A percentile compares a stretch with the other conserved stretches of the same genome.
Evolutionary conservation across 1,284 basidiomycete species (phyloP).

Genomic region (Coniferiporia weirii): DNA sequence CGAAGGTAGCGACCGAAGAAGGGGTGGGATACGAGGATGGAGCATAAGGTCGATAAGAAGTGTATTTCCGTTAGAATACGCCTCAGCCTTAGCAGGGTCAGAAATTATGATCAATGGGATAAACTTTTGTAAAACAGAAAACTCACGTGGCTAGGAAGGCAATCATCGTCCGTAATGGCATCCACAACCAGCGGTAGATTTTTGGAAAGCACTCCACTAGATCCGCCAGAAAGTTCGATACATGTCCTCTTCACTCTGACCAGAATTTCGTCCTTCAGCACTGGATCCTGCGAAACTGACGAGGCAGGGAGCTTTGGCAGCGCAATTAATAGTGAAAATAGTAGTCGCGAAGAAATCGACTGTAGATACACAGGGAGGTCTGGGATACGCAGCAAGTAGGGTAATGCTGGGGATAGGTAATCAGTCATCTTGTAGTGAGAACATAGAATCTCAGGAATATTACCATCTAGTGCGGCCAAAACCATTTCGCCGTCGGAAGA

Average conservation of each 20-base stretch:
- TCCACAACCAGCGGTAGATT: conserved; percentile 31
- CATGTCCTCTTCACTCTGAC: conserved; percentile 42
- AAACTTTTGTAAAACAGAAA: too few species aligned
- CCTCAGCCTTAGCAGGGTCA: too few species aligned
- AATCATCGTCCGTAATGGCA: conserved; percentile 8
- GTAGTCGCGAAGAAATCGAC: conserved; percentile 52
- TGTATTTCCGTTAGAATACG: background rate
- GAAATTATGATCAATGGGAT: too few species aligned
- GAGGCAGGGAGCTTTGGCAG: conserved; percentile 52
- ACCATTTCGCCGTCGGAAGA: conserved; percentile 48
- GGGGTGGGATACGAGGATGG: conserved; percentile 71
- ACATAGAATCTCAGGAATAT: conserved; percentile 2
- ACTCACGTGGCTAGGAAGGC: background rate
- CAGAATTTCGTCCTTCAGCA: conserved; percentile 41
- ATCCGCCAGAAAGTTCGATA: conserved; percentile 46
- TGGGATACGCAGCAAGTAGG: conserved; percentile 41
- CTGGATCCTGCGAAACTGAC: conserved; percentile 49
- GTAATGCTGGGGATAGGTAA: conserved; percentile 38
- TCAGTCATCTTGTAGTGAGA: conserved; percentile 6
- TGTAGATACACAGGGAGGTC: conserved; percentile 48
- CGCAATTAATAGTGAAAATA: conserved; percentile 51
- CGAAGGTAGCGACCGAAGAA: conserved; percentile 63
- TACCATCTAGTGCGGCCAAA: conserved; percentile 60
- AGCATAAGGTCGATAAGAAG: conserved; percentile 57
- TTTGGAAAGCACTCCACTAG: conserved; percentile 53